These are phyloP conservation scores for Alternaria arbusti DNA, from an alignment of 2,329 filamentous ascomycete genomes.

Conservation along the genomic window DNA sequence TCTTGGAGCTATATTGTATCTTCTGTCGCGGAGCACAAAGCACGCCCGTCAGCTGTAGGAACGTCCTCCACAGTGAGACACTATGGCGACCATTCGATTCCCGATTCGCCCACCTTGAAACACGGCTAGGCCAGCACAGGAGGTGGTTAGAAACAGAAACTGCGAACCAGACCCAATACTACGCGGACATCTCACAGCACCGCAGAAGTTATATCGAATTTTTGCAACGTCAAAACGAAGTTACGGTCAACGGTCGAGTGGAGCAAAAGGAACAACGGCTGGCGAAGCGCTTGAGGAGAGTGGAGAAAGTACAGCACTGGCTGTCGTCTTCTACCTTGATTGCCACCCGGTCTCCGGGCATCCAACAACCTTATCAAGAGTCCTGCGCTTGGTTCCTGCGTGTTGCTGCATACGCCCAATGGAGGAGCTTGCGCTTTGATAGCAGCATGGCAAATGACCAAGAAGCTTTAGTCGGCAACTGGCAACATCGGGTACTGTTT, in stretches of 20 bases:
- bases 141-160: slow-evolving; percentile 36
- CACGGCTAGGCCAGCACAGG: slow-evolving; percentile 28
- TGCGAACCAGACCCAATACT: slow-evolving; percentile 20
- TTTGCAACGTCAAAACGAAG: slow-evolving; percentile 18
- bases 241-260: not conserved
- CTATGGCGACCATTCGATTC: slow-evolving; percentile 40
- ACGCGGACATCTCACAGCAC: slow-evolving; percentile 21
- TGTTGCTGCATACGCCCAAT: slow-evolving; percentile 27
- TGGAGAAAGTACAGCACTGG: slow-evolving; percentile 36
- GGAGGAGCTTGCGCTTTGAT: slow-evolving; percentile 31
- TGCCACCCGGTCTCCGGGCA: slow-evolving; percentile 13
- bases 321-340: slow-evolving; percentile 22
- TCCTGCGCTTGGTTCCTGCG: slow-evolving; percentile 39
- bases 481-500: slow-evolving; percentile 40
- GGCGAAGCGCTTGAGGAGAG: slow-evolving; percentile 29
- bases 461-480: slow-evolving; percentile 19
- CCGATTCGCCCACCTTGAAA: slow-evolving; percentile 33
- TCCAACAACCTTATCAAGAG: slow-evolving; percentile 16
- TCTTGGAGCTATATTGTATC: slow-evolving; percentile 34
- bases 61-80: slow-evolving; percentile 1
- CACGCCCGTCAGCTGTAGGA: slow-evolving; percentile 15
- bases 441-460: slow-evolving; percentile 24
- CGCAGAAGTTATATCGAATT: slow-evolving; percentile 30
- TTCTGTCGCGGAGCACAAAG: slow-evolving; percentile 31
- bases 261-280: slow-evolving; percentile 29